Conservation (phyloP, 306 rosid genomes). For the Begonia masoniana region DNA sequence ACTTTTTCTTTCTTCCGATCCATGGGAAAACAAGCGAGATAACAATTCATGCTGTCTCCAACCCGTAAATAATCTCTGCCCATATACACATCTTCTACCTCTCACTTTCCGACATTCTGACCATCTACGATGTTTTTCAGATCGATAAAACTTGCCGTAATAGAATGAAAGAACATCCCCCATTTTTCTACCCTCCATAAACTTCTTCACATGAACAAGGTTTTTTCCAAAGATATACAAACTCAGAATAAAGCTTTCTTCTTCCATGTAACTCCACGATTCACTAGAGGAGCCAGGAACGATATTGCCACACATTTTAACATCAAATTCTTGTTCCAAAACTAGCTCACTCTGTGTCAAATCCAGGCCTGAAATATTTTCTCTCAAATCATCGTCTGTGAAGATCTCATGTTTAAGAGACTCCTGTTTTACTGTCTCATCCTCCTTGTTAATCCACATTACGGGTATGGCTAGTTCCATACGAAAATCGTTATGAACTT, state of each 20-base stretch:
- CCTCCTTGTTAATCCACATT: constrained; percentile 36
- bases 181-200: constrained; percentile 56
- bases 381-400: constrained; percentile 10
- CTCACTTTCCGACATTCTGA: constrained; percentile 49
- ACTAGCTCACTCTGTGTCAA: too few relatives aligned
- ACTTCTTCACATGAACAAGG: constrained; percentile 56
- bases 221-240: constrained; percentile 78
- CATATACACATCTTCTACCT: constrained; percentile 48
- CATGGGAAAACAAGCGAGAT: constrained; percentile 48
- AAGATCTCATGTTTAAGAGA: constrained; percentile 11
- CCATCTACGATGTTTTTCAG: constrained; percentile 68
- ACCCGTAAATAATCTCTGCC: constrained; percentile 69
- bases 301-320: constrained; percentile 1
- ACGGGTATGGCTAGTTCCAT: constrained; percentile 48
- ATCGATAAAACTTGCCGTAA: constrained; percentile 67
- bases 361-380: too few relatives aligned
- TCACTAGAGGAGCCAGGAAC: constrained; percentile 54
- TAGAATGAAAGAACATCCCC: constrained; percentile 69
- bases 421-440: constrained; percentile 13
- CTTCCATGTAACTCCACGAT: constrained; percentile 55
- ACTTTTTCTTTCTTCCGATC: constrained; percentile 37
- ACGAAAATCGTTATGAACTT: constrained; percentile 24
- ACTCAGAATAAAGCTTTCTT: constrained; percentile 62
- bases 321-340: too few relatives aligned
- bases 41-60: constrained; percentile 69